Evolutionary conservation across 331 rosid genomes (phyloP).

Genomic region (Quercus phellos): DNA sequence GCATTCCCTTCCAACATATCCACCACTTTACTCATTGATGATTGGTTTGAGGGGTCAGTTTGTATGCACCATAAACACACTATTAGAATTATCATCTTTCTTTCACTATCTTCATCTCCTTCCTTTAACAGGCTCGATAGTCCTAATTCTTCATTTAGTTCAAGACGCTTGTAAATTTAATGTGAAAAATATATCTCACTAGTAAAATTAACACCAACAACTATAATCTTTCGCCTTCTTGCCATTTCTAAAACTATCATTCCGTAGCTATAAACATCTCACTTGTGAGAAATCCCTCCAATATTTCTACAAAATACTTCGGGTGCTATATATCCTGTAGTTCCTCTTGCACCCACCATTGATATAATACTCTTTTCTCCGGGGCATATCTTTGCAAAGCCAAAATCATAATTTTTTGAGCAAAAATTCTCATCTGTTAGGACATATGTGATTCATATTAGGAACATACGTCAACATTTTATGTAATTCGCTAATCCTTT

Average conservation of each 20-base stretch:
- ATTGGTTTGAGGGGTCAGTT: too few species aligned
- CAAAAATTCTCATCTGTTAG: background rate
- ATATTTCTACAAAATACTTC: constrained; percentile 41
- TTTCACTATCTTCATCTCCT: constrained; percentile 11
- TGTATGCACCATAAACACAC: too few species aligned
- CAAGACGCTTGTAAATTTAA: constrained; percentile 39
- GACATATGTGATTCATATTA: too few species aligned
- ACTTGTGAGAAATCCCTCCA: constrained; percentile 40
- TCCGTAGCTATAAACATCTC: constrained; percentile 44
- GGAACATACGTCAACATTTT: too few species aligned
- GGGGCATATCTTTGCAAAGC: background rate
- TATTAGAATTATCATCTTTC: too few species aligned
- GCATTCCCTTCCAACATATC: too few species aligned
- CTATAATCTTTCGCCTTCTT: constrained; percentile 29
- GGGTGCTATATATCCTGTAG: too few species aligned
- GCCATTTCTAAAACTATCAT: constrained; percentile 47
- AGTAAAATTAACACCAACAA: constrained; percentile 12
- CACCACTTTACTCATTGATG: too few species aligned
- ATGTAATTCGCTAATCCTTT: too few species aligned
- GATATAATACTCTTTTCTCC: too few species aligned
- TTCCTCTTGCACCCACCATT: too few species aligned
- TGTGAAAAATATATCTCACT: constrained; percentile 45
- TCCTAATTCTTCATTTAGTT: constrained; percentile 22
- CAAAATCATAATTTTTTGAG: constrained; percentile 8
- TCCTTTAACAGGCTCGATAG: constrained; percentile 2